Evolutionary conservation across 2,329 filamentous ascomycete genomes (phyloP), one percentile per base, ranked within the genome.

Genomic region (Calonectria naviculata): DNA sequence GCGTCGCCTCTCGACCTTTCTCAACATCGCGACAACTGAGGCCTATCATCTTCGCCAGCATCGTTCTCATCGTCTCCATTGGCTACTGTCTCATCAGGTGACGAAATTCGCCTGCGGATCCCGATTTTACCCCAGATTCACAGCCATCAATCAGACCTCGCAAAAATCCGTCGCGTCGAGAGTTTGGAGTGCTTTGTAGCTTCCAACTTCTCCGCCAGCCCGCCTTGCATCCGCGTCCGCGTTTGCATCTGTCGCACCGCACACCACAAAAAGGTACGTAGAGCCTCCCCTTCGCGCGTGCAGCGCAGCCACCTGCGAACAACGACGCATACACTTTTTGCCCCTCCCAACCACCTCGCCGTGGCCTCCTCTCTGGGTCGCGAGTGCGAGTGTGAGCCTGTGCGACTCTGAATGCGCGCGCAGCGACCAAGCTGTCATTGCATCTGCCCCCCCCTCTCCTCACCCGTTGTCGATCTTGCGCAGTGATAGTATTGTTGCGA

Each of bases 1-100:
- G 76, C 80, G 78, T 81, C 78, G 77, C 78, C 73, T 74, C 76
- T 82, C 77, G 76, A 76, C 79, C 72, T 76, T 74, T 76, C 76
- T 82, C 79, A 78, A 81, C 81, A 78, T 82, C 81, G 81, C 84
- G 77, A 84, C 81, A 80, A 79, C 78, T 76, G 78, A 85, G 79
- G 85, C 87, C 88, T 89, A 89, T 89, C 87, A 89, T 80, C 81
- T 81, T 84, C 83, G 79, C 79, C 78, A 87, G 78, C 83, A 76
- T 82, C 80, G 71, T 72, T 78, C 75, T 87, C 81, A 80, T 74
- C 76, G 65, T 81, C 81, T 81, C 78, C 78, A 89, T 90, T 90
- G 88, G 87, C 78, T 81, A 74, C 80, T 70, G 71, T 70, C 68
- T 76, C 75, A 83, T 89, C 88, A 89, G 87, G 87, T 90, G 88